Percentiles rank a stretch among this genome's conserved stretches.
These are phyloP conservation scores for Cenococcum geophilum DNA, from an alignment of 495 filamentous ascomycete species.

Conservation along the genomic window DNA sequence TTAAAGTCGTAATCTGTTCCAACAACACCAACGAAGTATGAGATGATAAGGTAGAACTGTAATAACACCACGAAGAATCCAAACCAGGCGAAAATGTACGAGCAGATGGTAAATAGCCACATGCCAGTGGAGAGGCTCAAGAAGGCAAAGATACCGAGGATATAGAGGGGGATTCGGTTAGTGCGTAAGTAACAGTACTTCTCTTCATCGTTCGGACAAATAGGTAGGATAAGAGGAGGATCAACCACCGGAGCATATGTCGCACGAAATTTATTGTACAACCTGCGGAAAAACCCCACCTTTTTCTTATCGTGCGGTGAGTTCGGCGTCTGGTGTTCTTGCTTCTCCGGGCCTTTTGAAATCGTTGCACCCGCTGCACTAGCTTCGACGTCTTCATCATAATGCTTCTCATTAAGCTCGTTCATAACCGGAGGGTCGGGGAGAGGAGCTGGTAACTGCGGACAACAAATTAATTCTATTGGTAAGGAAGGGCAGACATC, in stretches of 20 bases:
- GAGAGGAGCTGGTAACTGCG: background rate
- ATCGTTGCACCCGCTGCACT: background rate
- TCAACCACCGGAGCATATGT: slow-evolving; percentile 7
- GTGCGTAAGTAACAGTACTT: slow-evolving; percentile 31
- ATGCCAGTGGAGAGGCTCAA: slow-evolving; percentile 31
- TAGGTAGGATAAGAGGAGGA: slow-evolving; percentile 18
- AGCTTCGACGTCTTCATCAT: background rate
- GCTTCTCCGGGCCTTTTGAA: background rate
- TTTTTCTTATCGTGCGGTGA: background rate
- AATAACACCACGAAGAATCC: slow-evolving; percentile 22
- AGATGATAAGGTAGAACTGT: slow-evolving; percentile 32
- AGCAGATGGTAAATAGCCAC: slow-evolving; percentile 29
- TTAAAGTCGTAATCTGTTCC: slow-evolving; percentile 30
- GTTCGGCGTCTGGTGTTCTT: background rate
- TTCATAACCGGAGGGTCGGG: background rate
- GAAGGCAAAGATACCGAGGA: slow-evolving; percentile 27
- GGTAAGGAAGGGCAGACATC: background rate
- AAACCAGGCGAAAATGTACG: slow-evolving; percentile 28
- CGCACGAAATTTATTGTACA: slow-evolving; percentile 1
- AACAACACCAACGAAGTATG: slow-evolving; percentile 28
- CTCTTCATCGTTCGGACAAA: slow-evolving; percentile 30
- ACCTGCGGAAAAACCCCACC: slow-evolving; percentile 4
- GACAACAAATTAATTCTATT: background rate
- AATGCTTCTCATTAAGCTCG: slow-evolving; percentile 2
- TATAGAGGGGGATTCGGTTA: slow-evolving; percentile 26